Conservation (phyloP, 257 asterid genomes). For the Prunella vulgaris region DNA sequence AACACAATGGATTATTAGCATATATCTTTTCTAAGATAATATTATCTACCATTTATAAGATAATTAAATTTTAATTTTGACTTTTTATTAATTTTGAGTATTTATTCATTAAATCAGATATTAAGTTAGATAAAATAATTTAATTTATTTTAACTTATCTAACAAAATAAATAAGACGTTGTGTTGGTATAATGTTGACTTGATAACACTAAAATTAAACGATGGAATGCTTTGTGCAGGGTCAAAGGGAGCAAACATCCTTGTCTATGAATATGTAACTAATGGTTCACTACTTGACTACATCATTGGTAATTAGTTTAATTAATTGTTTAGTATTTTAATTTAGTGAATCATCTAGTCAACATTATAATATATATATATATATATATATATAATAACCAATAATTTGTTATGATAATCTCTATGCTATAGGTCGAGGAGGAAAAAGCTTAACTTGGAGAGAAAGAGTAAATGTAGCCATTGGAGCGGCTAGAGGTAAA, state of each 20-base stretch:
- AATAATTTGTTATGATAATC: background rate
- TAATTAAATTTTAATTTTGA: too few species aligned
- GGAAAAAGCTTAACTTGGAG: conserved; percentile 71
- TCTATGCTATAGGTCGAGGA: conserved; percentile 43
- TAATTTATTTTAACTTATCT: too few species aligned
- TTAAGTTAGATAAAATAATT: too few species aligned
- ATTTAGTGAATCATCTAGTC: background rate
- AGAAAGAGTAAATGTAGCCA: conserved; percentile 69
- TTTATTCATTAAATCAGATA: too few species aligned
- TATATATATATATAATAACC: too few species aligned
- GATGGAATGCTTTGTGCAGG: conserved; percentile 30
- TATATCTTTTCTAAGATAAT: too few species aligned
- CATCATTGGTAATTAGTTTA: conserved; percentile 42
- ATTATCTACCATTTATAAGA: too few species aligned
- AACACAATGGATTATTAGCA: too few species aligned
- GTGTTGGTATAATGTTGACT: too few species aligned
- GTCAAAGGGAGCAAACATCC: conserved; percentile 41
- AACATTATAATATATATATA: too few species aligned
- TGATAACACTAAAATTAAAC: background rate
- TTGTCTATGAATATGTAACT: conserved; percentile 69
- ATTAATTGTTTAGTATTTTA: background rate
- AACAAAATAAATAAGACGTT: too few species aligned
- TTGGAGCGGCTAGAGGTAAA: conserved; percentile 77
- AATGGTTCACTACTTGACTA: conserved; percentile 76
- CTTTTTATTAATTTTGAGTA: too few species aligned